phyloP scores from a whole-genome alignment of 495 filamentous ascomycete genomes.

The Podospora sp. region DNA sequence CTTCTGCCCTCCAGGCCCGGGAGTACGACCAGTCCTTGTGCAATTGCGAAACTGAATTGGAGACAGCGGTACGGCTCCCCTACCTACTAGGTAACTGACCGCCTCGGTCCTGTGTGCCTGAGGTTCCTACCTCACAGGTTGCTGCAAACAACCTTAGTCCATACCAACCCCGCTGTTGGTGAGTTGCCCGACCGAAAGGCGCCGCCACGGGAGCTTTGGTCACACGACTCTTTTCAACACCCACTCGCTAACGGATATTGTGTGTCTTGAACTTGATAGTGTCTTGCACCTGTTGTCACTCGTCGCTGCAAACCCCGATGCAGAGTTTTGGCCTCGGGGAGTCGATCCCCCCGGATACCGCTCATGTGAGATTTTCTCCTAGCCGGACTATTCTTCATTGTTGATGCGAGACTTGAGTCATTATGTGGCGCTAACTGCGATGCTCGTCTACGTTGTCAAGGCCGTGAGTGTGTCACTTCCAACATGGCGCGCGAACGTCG shows the following conservation, averaged over 20 bases:
- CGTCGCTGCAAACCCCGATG: constrained; percentile 31
- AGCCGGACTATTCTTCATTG: background rate
- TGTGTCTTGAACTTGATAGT: background rate
- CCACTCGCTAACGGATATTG: background rate
- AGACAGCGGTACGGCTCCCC: background rate
- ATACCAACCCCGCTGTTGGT: background rate
- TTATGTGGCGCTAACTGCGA: background rate
- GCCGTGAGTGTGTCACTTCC: constrained; percentile 95
- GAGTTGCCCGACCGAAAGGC: background rate
- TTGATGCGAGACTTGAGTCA: background rate
- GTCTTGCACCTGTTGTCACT: background rate
- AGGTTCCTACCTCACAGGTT: background rate
- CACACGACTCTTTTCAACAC: background rate
- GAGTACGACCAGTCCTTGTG: background rate
- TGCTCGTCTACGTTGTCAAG: constrained; percentile 49
- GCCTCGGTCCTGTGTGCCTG: background rate
- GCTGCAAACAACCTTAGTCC: background rate
- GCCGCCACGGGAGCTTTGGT: background rate
- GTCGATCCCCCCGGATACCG: constrained; percentile 62
- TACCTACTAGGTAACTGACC: background rate
- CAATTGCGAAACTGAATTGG: background rate
- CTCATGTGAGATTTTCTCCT: constrained; percentile 53
- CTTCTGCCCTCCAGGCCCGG: background rate
- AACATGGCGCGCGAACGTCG: constrained; percentile 88
- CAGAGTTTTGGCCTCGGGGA: constrained; percentile 51